Percentiles rank a stretch among this genome's conserved stretches.
Evolutionary conservation across 768 basidiomycete species (phyloP).

Genomic region (Exidia glandulosa): DNA sequence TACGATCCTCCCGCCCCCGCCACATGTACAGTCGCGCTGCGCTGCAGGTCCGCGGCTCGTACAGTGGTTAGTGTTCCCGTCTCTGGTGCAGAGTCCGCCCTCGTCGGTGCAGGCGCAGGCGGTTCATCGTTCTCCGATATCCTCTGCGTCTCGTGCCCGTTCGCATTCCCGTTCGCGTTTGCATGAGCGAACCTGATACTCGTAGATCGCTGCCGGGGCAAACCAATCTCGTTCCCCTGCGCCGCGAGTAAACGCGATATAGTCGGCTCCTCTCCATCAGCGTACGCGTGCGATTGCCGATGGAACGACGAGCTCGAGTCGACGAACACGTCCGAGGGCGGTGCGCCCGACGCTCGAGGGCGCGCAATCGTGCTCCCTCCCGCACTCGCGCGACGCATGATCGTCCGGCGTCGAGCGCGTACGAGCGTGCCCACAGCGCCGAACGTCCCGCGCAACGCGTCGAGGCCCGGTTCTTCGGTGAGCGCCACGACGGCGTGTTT

Average conservation of each 20-base stretch:
- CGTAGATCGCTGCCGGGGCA: neutral
- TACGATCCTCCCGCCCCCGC: too few relatives aligned
- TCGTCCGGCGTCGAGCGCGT: slow-evolving; percentile 4
- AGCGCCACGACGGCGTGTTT: slow-evolving; percentile 3
- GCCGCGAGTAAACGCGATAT: neutral
- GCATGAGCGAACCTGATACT: neutral
- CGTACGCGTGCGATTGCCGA: neutral
- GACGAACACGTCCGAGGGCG: neutral
- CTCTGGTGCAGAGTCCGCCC: too few relatives aligned
- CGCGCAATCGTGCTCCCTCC: neutral
- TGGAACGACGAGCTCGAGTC: neutral
- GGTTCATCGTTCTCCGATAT: too few relatives aligned
- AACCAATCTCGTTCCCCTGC: neutral
- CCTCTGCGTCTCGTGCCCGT: too few relatives aligned
- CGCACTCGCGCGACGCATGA: neutral
- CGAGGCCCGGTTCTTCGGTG: slow-evolving; percentile 37
- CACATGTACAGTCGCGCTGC: too few relatives aligned
- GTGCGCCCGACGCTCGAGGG: neutral
- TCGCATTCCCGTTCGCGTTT: neutral
- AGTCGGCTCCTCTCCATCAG: neutral
- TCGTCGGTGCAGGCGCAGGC: too few relatives aligned
- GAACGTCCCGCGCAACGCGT: slow-evolving; percentile 22
- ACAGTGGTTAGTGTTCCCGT: too few relatives aligned
- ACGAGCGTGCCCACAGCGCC: slow-evolving; percentile 9
- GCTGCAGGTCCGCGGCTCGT: too few relatives aligned